Evolutionary conservation across 176 grass and related monocot genomes (phyloP).

Genomic region (Secale cereale): DNA sequence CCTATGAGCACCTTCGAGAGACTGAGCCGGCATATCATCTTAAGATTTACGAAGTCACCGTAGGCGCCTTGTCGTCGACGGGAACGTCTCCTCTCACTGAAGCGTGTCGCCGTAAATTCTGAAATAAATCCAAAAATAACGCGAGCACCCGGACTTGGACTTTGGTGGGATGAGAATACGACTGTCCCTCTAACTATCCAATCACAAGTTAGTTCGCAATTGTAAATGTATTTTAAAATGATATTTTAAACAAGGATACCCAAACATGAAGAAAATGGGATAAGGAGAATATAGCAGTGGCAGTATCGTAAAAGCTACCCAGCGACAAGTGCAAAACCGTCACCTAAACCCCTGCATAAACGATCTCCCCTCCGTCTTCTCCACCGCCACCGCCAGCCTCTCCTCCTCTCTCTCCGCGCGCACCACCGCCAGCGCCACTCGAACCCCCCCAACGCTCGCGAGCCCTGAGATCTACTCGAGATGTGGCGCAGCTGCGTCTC

Average conservation of each 20-base stretch:
- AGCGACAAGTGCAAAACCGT: background rate
- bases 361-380: conserved; percentile 6
- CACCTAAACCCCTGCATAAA: conserved; percentile 28
- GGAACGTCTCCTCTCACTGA: too few species aligned
- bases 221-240: background rate
- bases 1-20: too few species aligned
- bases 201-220: too few species aligned
- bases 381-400: background rate
- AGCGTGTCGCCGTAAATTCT: too few species aligned
- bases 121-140: too few species aligned
- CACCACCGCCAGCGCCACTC: background rate
- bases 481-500: conserved; percentile 94
- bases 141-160: too few species aligned
- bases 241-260: background rate
- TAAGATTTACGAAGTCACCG: too few species aligned
- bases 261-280: background rate
- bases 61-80: too few species aligned
- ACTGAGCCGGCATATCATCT: too few species aligned
- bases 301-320: background rate
- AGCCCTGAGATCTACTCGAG: conserved; percentile 25
- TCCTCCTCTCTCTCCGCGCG: background rate
- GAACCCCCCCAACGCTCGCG: background rate
- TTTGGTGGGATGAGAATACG: too few species aligned
- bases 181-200: too few species aligned
- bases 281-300: background rate